Evolutionary conservation across 345 rosid species (phyloP).

Genomic region (Bruguiera sexangula): DNA sequence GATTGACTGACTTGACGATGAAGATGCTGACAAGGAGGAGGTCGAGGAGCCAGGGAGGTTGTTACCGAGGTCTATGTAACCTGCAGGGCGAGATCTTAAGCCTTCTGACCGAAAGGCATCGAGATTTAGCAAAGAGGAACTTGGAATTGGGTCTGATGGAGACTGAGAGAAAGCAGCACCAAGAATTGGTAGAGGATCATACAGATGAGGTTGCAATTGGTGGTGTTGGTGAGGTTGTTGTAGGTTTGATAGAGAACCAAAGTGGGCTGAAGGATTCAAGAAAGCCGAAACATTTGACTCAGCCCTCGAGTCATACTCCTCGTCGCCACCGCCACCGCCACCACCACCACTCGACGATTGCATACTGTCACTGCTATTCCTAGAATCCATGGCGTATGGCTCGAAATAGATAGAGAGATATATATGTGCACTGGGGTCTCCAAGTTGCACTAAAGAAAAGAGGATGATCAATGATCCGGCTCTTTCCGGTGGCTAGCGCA

Average conservation of each 20-base stretch:
- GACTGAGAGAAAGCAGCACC: conserved; percentile 36
- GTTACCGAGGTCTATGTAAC: conserved; percentile 17
- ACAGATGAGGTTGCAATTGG: conserved; percentile 26
- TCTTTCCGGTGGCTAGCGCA: neutral
- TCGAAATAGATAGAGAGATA: neutral
- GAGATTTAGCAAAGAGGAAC: conserved; percentile 28
- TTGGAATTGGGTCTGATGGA: conserved; percentile 28
- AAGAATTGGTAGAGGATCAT: conserved; percentile 33
- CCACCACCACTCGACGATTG: conserved; percentile 72
- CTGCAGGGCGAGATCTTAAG: conserved; percentile 27
- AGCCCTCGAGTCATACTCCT: conserved; percentile 55
- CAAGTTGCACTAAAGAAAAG: conserved; percentile 8
- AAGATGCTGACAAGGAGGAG: neutral
- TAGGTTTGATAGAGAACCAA: conserved; percentile 26
- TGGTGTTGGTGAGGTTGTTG: conserved; percentile 24
- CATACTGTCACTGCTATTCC: conserved; percentile 60
- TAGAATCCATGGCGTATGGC: conserved; percentile 57
- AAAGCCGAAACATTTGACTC: conserved; percentile 31
- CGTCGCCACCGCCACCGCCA: conserved; percentile 49
- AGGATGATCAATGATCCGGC: neutral
- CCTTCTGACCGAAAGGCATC: conserved; percentile 21
- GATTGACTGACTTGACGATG: conserved; percentile 21
- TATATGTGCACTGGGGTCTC: conserved; percentile 16
- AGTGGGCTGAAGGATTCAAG: conserved; percentile 36
- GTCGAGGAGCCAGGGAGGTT: conserved; percentile 14